Evolutionary conservation across 2,329 filamentous ascomycete species (phyloP), one percentile per base, ranked within the genome.

Genomic region (Exophiala mesophila): DNA sequence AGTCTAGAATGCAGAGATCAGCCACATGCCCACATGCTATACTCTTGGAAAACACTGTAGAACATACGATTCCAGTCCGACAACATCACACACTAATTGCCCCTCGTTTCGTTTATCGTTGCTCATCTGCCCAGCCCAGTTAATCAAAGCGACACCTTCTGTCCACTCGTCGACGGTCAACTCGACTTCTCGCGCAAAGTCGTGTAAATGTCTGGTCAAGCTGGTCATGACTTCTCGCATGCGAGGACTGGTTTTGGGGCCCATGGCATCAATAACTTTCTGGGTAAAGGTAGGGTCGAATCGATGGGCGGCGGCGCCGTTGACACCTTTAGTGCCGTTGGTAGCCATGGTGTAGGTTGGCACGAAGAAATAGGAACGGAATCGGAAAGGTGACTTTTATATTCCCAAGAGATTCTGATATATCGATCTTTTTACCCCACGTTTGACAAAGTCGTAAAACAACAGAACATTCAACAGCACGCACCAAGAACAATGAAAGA

Each of bases 261-360:
- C 80, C 70, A 85, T 88, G 50, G 81, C 76, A 49, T 84, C 74
- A 62, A 89, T 76, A 68, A 88, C 83, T 64, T 80, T 76, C 55
- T 83, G 70, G 39, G 85, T 90, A 56, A 76, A 65, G 47, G 62
- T 61, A 36, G 70, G 70, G 50, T 73, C 66, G 56, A 71, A 64
- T 33, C 55, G 50, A 34, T 34, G 32, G 12, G 32, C 4, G 6
- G 8, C 16, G 12, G 32, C 12, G 6, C 16, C 16, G 7, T 26
- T 6, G 7, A 26, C 23, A 7, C 23, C 23, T 7, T 26, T 26
- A 10, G 18, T 17, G 32, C 32, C 32, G n/a, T 34, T 34, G 13
- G 32, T 34, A 4, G 32, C 16, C 32, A 34, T 34, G 7, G 7
- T 34, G 23, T 7, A 26, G n/a, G n/a, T n/a, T n/a, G n/a, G n/a